Evolutionary conservation across 805 yeast genomes (phyloP), one percentile per base, ranked within the genome.

Genomic region (Saccharomycopsis microspora): DNA sequence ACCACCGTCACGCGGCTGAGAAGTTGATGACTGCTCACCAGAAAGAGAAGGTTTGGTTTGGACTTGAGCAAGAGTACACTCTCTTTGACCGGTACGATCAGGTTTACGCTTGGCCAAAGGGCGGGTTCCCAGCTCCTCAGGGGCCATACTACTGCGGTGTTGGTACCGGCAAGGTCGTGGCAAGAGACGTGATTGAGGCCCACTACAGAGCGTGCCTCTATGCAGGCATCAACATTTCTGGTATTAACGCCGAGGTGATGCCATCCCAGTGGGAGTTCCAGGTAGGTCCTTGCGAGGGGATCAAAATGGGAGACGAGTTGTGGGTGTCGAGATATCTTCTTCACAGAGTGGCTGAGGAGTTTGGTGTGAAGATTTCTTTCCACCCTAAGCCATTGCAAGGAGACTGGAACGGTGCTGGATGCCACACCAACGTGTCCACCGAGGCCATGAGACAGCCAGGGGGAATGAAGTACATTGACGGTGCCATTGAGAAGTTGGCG

Each of bases 131-230:
- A 65, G 97, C 96, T 58, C 98, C 98, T 57, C 98, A 93, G 74
- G 98, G 98, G 58, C 98, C 98, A 54, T 93, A 93, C 84, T 93
- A 93, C 82, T 93, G 98, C 77, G 98, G 98, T 82, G 98, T 93
- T 57, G 98, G 98, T 72, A 78, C 96, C 61, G 96, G 97, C 65
- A 89, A 87, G 74, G 98, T 90, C 55, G 87, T 83, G 68, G 96
- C 97, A 63, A 81, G 98, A 74, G 98, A 93, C 66, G 88, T 93
- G 49, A 88, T 93, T 60, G 98, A 93, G 76, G 97, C 98, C 51
- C 98, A 93, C 75, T 93, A 93, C 85, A 82, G 94, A 69, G 98
- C 98, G 54, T 89, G 97, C 75, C 75, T 93, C 56, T 83, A 86
- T 66, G 82, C 97, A 56, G 97, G 97, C 63, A 68, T 93, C 59